Percentiles rank a stretch among this genome's conserved stretches.
phyloP scores from a whole-genome alignment of 1,284 basidiomycete genomes.

The Phellopilus nigrolimitatus region DNA sequence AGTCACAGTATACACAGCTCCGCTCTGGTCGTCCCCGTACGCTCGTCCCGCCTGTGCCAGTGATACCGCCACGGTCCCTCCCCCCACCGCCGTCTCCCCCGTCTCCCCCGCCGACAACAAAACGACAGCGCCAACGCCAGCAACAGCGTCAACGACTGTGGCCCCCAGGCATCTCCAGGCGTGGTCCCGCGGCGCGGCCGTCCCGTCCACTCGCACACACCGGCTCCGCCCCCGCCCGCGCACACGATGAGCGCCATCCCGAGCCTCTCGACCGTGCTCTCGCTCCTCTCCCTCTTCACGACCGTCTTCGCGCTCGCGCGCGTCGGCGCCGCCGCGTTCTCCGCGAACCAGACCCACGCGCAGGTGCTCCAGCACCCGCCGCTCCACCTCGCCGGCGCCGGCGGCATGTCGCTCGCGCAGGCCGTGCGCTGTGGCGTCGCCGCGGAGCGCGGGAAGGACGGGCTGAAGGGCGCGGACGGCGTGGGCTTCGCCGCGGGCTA shows the following conservation, averaged over 20 bases:
- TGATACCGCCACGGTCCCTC: no score
- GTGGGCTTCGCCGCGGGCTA: no score
- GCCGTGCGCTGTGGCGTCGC: constrained; percentile 23
- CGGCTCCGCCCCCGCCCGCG: not conserved
- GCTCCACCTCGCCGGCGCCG: constrained; percentile 25
- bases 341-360: constrained; percentile 15
- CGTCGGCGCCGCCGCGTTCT: constrained; percentile 30
- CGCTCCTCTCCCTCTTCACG: constrained; percentile 31
- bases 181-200: no score
- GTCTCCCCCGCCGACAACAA: no score
- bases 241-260: constrained; percentile 30
- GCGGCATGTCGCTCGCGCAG: constrained; percentile 23
- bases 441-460: constrained; percentile 25
- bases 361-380: constrained; percentile 22
- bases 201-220: no score
- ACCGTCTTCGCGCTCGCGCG: constrained; percentile 23
- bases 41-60: no score
- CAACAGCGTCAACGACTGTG: no score
- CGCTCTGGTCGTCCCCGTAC: no score
- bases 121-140: no score
- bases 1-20: no score
- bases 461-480: constrained; percentile 12
- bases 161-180: no score
- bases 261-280: constrained; percentile 31
- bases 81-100: no score